These are phyloP conservation scores for Nicotiana attenuata DNA, from an alignment of 257 asterid genomes.

Conservation along the genomic window DNA sequence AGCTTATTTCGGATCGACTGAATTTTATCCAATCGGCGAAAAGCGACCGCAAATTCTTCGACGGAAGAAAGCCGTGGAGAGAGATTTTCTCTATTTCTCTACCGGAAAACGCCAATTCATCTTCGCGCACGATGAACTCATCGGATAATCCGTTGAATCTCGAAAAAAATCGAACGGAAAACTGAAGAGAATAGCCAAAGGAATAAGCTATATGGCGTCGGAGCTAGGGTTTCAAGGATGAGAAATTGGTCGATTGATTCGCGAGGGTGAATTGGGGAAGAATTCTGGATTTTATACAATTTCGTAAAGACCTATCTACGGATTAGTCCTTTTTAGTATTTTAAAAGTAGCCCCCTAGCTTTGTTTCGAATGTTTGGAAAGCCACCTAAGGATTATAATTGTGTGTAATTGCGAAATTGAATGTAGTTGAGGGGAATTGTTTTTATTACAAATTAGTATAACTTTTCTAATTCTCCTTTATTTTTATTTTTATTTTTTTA, in stretches of 20 bases:
- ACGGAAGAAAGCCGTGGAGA: neutral
- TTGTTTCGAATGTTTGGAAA: no score
- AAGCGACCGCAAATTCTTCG: neutral
- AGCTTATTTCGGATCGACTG: neutral
- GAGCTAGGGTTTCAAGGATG: constrained; percentile 7
- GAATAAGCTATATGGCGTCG: neutral
- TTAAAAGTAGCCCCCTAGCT: no score
- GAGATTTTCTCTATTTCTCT: neutral
- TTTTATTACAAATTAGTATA: no score
- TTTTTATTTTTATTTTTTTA: no score
- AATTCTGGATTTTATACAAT: neutral
- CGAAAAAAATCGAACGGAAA: neutral
- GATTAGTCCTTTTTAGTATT: no score
- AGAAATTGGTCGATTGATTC: neutral
- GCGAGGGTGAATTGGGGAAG: neutral
- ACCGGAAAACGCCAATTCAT: neutral
- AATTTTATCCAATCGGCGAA: neutral
- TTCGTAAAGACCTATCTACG: neutral
- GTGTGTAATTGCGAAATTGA: no score
- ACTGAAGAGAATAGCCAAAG: neutral
- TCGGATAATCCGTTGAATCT: neutral
- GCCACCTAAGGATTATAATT: no score
- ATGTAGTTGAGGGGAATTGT: no score
- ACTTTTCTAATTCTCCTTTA: no score
- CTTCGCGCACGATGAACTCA: neutral